Percentiles rank a stretch among this genome's conserved stretches.
phyloP scores from a whole-genome alignment of 2,329 filamentous ascomycete genomes.

The Claviceps spartinae region DNA sequence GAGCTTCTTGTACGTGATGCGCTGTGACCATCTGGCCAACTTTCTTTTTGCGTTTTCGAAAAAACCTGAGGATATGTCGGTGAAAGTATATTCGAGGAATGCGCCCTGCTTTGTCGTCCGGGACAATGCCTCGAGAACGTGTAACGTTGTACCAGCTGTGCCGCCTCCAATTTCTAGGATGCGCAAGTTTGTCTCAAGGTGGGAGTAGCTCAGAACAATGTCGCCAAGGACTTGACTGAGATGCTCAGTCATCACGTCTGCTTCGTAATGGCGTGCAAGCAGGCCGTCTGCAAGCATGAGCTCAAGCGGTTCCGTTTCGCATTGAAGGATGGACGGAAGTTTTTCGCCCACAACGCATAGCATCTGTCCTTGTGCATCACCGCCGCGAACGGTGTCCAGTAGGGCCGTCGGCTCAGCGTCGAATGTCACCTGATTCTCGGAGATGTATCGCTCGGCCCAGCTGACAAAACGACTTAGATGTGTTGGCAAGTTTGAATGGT shows the following conservation, averaged over 20 bases:
- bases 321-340: constrained; percentile 12
- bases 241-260: constrained; percentile 1
- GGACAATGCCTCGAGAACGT: constrained; percentile 15
- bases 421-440: constrained; percentile 3
- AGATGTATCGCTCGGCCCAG: constrained; percentile 8
- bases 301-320: constrained; percentile 13
- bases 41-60: constrained; percentile 22
- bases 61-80: constrained; percentile 28
- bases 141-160: constrained; percentile 26
- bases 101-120: constrained; percentile 11
- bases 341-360: constrained; percentile 12
- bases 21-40: constrained; percentile 13
- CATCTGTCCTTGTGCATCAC: constrained; percentile 12
- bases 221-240: background rate
- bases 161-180: constrained; percentile 30
- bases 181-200: constrained; percentile 27
- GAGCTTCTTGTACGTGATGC: constrained; percentile 12
- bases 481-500: constrained; percentile 10
- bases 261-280: constrained; percentile 10
- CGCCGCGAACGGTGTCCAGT: background rate
- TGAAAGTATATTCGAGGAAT: constrained; percentile 28
- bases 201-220: constrained; percentile 3
- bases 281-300: constrained; percentile 16
- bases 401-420: constrained; percentile 2
- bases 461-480: constrained; percentile 10